Base-by-base conservation (phyloP, 176 grass and related monocot genomes). In the Zizania latifolia region DNA sequence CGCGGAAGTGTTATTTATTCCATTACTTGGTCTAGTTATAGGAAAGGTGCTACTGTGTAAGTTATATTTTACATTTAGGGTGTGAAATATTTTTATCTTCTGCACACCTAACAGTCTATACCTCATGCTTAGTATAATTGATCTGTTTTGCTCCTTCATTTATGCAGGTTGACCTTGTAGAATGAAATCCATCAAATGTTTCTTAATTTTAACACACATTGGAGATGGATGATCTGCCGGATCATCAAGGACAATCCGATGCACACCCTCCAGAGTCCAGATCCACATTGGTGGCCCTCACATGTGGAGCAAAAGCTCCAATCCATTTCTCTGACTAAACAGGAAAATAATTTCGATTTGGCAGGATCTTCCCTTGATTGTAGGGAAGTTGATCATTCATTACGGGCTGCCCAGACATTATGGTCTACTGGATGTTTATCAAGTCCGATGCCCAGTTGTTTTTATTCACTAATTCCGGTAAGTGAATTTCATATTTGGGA, bases 391-490 rank as follows among this genome's bases (percentile, higher is more conserved):
- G 67, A 89, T 82, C 46, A 65, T 43, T 75, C 86, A 31, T 86
- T 90, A 32, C 68, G 62, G 57, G 74, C 81, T 83, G 59, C 91
- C 64, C 91, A 94, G 65, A 82, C 57, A 61, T 87, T 98, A 67
- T 98, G 94, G 94, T 98, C 84, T 48, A 90, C 86, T 81, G 94
- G 94, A 74, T 85, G 81, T 68, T 72, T 92, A 78, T 89, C 76
- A 69, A 67, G 58, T 81, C 63, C 82, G 40, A 92, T 98, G 72
- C 94, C 94, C 26, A 98, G 94, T 87, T 91, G 94, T 26, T 98
- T 98, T 54, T 98, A 92, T 83, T 98, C 91, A 27, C 58, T 98
- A 44, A 92, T 92, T 58, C 86, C 94, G 29, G 94, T 98, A 64
- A 79, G 91, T 53, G 37, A 33, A 71, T 21, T 51, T 79, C 75